Percentiles rank a stretch among this genome's conserved stretches.
Evolutionary conservation across 2,329 filamentous ascomycete genomes (phyloP).

Genomic region (Thielaviopsis ethacetica): DNA sequence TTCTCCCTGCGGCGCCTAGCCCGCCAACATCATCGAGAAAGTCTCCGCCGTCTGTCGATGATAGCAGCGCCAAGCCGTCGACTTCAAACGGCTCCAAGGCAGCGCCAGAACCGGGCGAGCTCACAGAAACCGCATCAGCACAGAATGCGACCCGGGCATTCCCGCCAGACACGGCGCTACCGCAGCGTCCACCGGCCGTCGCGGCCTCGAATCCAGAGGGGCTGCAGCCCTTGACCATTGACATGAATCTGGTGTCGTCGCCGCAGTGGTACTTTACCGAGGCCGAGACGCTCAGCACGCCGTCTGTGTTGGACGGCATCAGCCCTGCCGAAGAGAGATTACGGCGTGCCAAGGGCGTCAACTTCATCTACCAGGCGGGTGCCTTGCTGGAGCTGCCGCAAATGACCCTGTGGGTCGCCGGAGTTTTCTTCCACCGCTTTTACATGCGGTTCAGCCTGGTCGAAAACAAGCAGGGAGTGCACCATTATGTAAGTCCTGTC

Average conservation of each 20-base stretch:
- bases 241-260: background rate
- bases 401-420: conserved; percentile 78
- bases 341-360: conserved; percentile 76
- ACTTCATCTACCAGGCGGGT: conserved; percentile 90
- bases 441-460: conserved; percentile 81
- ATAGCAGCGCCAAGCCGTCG: background rate
- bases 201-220: conserved; percentile 24
- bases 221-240: background rate
- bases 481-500: conserved; percentile 65
- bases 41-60: background rate
- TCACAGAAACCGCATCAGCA: background rate
- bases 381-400: conserved; percentile 86
- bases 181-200: conserved; percentile 19
- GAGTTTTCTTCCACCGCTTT: conserved; percentile 90
- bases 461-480: conserved; percentile 57
- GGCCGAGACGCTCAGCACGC: conserved; percentile 66
- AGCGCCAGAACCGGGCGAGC: background rate
- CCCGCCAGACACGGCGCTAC: background rate
- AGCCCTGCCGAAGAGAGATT: conserved; percentile 60
- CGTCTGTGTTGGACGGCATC: conserved; percentile 73
- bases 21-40: conserved; percentile 1
- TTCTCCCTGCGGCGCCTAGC: conserved; percentile 4
- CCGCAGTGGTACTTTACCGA: conserved; percentile 82
- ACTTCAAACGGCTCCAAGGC: background rate
- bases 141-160: background rate